phyloP scores from a whole-genome alignment of 2,329 filamentous ascomycete genomes.

The Sporothrix pallida region DNA sequence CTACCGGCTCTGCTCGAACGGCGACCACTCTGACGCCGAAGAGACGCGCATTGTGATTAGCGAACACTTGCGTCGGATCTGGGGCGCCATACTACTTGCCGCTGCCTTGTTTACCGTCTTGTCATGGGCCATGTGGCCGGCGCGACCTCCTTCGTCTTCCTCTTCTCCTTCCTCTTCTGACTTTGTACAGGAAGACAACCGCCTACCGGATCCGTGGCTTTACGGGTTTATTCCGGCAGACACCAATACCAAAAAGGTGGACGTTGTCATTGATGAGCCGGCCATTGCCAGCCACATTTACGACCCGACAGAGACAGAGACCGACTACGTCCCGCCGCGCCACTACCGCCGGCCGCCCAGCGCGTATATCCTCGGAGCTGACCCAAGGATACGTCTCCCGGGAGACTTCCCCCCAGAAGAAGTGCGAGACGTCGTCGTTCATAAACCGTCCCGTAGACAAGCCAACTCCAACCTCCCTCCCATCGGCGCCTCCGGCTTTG shows the following conservation, averaged over 20 bases:
- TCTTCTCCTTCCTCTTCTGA: background rate
- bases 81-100: background rate
- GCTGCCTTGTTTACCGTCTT: background rate
- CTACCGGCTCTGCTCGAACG: constrained; percentile 27
- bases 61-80: constrained; percentile 23
- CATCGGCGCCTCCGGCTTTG: constrained; percentile 12
- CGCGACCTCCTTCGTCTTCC: background rate
- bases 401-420: background rate
- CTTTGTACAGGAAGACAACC: background rate
- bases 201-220: background rate
- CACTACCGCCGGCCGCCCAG: background rate
- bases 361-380: background rate
- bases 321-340: background rate
- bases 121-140: background rate
- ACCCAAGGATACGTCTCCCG: background rate
- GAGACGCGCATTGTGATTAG: constrained; percentile 28
- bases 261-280: background rate
- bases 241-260: background rate
- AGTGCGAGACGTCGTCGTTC: background rate
- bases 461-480: background rate
- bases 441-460: background rate
- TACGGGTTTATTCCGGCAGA: no score
- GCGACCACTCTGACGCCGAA: constrained; percentile 27
- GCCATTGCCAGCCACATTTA: no score
- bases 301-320: no score